Percentiles rank a stretch among this genome's conserved stretches.
Conservation (phyloP, 768 basidiomycete species). For the Mycena floridula region DNA sequence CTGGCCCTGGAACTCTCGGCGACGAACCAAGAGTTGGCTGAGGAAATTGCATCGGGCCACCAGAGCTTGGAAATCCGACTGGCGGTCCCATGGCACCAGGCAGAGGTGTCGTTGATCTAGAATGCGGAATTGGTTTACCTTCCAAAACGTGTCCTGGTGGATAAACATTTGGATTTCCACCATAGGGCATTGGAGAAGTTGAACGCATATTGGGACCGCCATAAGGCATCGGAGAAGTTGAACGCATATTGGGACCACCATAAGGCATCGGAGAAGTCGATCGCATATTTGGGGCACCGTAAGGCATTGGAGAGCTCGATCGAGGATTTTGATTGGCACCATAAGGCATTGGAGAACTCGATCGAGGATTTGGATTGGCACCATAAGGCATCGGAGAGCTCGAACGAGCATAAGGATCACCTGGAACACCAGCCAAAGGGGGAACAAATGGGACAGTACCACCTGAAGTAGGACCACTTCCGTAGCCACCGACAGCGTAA, state of each 20-base stretch:
- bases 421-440: constrained; percentile 17
- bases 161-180: constrained; percentile 32
- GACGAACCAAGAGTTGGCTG: constrained; percentile 17
- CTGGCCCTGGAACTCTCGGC: constrained; percentile 25
- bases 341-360: constrained; percentile 14
- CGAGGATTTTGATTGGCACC: constrained; percentile 43
- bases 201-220: constrained; percentile 16
- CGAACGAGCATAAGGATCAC: constrained; percentile 24
- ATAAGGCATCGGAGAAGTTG: constrained; percentile 9
- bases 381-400: constrained; percentile 9
- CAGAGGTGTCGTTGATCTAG: constrained; percentile 32
- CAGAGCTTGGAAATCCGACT: neutral
- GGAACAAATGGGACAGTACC: too few relatives aligned
- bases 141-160: constrained; percentile 52
- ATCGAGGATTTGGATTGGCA: constrained; percentile 35
- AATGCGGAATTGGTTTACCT: constrained; percentile 38
- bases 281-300: constrained; percentile 14
- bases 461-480: too few relatives aligned
- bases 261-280: constrained; percentile 9
- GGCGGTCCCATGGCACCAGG: constrained; percentile 22
- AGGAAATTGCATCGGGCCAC: neutral
- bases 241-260: constrained; percentile 14
- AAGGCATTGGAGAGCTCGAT: constrained; percentile 39
- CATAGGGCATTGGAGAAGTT: constrained; percentile 9
- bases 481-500: constrained; percentile 15